Evolutionary conservation across 2,329 filamentous ascomycete species (phyloP).

Genomic region (Phyllosticta citribraziliensis): DNA sequence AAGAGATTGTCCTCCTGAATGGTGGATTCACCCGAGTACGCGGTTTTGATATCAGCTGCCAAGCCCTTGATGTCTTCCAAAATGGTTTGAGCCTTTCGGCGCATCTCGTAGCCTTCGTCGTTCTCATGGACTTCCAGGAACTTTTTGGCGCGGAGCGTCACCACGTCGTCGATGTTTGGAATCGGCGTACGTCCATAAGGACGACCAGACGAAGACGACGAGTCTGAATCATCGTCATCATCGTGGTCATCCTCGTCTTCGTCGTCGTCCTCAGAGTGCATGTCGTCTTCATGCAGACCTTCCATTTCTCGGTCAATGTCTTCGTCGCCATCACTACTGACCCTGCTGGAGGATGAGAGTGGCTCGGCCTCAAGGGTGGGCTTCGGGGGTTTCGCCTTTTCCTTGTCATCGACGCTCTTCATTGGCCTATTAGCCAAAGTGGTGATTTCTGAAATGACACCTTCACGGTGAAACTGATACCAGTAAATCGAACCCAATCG

Average conservation of each 20-base stretch:
- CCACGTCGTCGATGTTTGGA: constrained; percentile 57
- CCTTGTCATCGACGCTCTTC: constrained; percentile 21
- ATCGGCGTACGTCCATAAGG: constrained; percentile 15
- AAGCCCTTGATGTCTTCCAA: constrained; percentile 62
- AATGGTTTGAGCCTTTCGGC: constrained; percentile 68
- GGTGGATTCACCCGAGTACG: constrained; percentile 46
- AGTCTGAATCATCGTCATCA: constrained; percentile 48
- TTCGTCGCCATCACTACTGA: constrained; percentile 19
- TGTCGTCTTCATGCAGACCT: constrained; percentile 44
- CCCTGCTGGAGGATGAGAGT: constrained; percentile 18
- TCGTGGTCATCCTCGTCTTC: constrained; percentile 38
- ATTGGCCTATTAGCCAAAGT: constrained; percentile 55
- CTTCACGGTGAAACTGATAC: constrained; percentile 95
- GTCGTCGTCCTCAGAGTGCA: constrained; percentile 42
- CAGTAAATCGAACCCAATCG: constrained; percentile 81
- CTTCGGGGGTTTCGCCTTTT: constrained; percentile 16
- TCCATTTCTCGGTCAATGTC: constrained; percentile 36
- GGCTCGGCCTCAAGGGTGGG: constrained; percentile 18
- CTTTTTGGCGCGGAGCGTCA: constrained; percentile 65
- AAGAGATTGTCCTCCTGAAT: constrained; percentile 58
- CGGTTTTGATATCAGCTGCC: constrained; percentile 59
- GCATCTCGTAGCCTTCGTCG: constrained; percentile 63
- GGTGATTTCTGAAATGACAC: constrained; percentile 82
- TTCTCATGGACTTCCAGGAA: constrained; percentile 79
- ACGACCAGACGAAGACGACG: constrained; percentile 43